A percentile compares a stretch with the other conserved stretches of the same genome.
Conservation (phyloP, 768 basidiomycete genomes). For the Galerina marginata region DNA sequence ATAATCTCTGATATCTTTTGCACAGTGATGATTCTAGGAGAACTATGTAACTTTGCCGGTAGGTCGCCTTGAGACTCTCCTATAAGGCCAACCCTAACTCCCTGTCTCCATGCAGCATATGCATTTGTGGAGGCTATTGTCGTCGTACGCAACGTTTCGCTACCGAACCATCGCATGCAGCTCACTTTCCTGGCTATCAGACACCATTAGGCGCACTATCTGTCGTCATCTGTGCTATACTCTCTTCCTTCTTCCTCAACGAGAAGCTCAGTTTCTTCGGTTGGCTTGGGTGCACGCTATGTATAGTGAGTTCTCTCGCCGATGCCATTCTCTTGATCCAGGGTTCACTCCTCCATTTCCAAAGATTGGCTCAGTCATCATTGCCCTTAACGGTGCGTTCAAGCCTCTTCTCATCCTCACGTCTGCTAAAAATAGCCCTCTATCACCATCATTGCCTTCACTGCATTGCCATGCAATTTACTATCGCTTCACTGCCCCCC, state of each 20-base stretch:
- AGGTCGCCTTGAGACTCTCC: conserved; percentile 29
- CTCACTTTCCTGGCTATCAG: conserved; percentile 36
- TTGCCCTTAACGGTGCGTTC: conserved; percentile 80
- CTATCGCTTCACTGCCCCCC: not conserved
- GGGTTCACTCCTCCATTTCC: not conserved
- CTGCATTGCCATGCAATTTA: not conserved
- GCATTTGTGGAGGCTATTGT: conserved; percentile 93
- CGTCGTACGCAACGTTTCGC: conserved; percentile 60
- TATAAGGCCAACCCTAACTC: conserved; percentile 22
- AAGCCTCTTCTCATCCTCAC: conserved; percentile 23
- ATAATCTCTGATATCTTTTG: conserved; percentile 12
- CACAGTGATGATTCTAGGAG: conserved; percentile 90
- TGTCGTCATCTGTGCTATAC: conserved; percentile 92
- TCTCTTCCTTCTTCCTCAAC: conserved; percentile 92
- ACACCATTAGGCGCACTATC: conserved; percentile 96
- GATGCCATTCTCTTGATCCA: not conserved
- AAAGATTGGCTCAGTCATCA: conserved; percentile 85
- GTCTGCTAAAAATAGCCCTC: conserved; percentile 15
- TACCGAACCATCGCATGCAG: not conserved
- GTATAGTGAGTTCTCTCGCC: conserved; percentile 66
- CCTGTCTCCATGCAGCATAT: conserved; percentile 56
- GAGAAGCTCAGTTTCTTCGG: conserved; percentile 95
- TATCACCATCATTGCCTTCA: not conserved
- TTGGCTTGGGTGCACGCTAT: conserved; percentile 92
- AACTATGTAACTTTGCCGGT: conserved; percentile 88